A percentile compares a stretch with the other conserved stretches of the same genome.
Evolutionary conservation across 2,329 filamentous ascomycete species (phyloP).

Genomic region (Talaromyces sp.): DNA sequence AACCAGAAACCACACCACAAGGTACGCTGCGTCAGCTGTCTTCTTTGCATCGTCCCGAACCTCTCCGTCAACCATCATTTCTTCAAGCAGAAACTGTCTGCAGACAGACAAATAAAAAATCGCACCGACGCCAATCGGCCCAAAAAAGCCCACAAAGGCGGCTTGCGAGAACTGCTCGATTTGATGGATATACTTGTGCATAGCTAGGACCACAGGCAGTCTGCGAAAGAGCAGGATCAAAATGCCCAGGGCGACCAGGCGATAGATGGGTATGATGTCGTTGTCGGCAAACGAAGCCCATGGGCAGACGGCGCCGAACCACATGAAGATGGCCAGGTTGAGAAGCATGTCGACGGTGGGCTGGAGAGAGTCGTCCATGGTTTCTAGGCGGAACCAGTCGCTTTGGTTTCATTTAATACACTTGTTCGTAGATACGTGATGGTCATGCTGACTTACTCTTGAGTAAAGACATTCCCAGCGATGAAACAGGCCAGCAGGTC

Average conservation of each 20-base stretch:
- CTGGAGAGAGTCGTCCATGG: slow-evolving; percentile 84
- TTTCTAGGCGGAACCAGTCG: slow-evolving; percentile 89
- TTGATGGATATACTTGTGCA: slow-evolving; percentile 73
- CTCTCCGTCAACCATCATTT: slow-evolving; percentile 53
- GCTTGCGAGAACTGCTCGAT: slow-evolving; percentile 71
- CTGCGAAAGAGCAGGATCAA: slow-evolving; percentile 72
- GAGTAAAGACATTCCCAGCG: slow-evolving; percentile 84
- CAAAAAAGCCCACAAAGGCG: slow-evolving; percentile 86
- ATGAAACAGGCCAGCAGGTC: slow-evolving; percentile 91
- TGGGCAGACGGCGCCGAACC: slow-evolving; percentile 81
- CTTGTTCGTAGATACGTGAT: neutral
- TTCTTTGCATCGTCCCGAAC: slow-evolving; percentile 60
- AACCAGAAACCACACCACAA: slow-evolving; percentile 81
- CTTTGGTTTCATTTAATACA: slow-evolving; percentile 20
- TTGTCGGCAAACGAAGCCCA: slow-evolving; percentile 68
- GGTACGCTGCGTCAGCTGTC: slow-evolving; percentile 60
- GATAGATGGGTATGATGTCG: slow-evolving; percentile 64
- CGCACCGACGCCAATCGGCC: slow-evolving; percentile 83
- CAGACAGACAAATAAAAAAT: slow-evolving; percentile 85
- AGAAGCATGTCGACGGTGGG: slow-evolving; percentile 93
- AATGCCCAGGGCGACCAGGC: slow-evolving; percentile 67
- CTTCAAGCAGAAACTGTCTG: slow-evolving; percentile 62
- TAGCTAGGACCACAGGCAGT: slow-evolving; percentile 66
- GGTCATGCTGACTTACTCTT: slow-evolving; percentile 54
- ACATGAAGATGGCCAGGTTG: slow-evolving; percentile 83